phyloP scores from a whole-genome alignment of 129 eudicot genomes.

The Centrapalus pauciflorus region DNA sequence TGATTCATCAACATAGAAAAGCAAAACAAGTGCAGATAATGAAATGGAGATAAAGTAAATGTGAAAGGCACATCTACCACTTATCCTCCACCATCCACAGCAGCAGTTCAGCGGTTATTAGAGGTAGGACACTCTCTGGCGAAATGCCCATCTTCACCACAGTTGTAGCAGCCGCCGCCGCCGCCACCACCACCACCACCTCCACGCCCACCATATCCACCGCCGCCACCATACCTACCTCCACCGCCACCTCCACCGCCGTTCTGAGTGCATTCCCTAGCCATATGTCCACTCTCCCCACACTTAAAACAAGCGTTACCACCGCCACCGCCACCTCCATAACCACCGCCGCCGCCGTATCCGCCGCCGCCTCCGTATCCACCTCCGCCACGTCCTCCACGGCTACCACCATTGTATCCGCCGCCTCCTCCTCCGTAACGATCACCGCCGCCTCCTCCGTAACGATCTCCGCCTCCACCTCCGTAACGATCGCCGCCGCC shows the following conservation, averaged over 20 bases:
- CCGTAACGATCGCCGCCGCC: conserved; percentile 47
- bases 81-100: conserved; percentile 6
- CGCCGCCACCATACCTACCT: conserved; percentile 25
- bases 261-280: neutral
- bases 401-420: neutral
- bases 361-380: conserved; percentile 34
- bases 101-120: conserved; percentile 26
- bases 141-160: conserved; percentile 51
- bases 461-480: conserved; percentile 11
- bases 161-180: too few relatives aligned
- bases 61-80: conserved; percentile 2
- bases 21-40: neutral
- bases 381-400: conserved; percentile 28
- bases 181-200: conserved; percentile 53
- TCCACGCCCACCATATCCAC: too few relatives aligned
- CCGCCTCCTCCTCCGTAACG: conserved; percentile 23
- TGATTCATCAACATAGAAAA: neutral
- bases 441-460: conserved; percentile 16
- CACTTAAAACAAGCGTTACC: conserved; percentile 9
- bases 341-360: conserved; percentile 22
- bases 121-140: conserved; percentile 53
- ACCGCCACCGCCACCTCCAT: conserved; percentile 19
- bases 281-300: conserved; percentile 28
- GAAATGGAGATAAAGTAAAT: neutral
- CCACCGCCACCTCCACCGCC: conserved; percentile 5